A percentile compares a stretch with the other conserved stretches of the same genome.
These are phyloP conservation scores for Lolium multiflorum DNA, from an alignment of 176 grass and related monocot genomes.

Conservation along the genomic window DNA sequence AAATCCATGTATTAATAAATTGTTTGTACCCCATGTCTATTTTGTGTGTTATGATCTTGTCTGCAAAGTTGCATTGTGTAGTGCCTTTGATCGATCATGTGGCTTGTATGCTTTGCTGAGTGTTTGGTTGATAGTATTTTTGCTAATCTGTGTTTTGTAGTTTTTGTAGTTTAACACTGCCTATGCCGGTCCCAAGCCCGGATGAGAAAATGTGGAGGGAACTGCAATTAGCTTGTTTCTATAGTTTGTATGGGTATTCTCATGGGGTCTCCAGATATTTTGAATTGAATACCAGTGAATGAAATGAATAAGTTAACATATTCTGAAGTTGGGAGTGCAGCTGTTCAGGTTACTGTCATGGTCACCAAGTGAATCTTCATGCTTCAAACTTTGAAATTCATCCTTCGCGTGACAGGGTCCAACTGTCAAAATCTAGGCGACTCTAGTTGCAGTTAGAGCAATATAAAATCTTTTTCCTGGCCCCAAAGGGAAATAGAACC, in stretches of 20 bases:
- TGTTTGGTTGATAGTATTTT: not conserved
- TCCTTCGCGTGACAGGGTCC: not conserved
- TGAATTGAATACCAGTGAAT: not conserved
- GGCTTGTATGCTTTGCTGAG: not conserved
- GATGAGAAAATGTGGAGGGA: conserved; percentile 71
- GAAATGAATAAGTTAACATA: not conserved
- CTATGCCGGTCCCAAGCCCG: conserved; percentile 70
- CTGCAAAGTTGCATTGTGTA: not conserved
- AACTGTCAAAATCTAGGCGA: not conserved
- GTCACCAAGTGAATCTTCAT: not conserved
- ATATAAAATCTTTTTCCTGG: not conserved
- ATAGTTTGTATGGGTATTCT: not conserved
- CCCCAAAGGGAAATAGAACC: not conserved
- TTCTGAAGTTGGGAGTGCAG: not conserved
- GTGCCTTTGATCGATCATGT: not conserved
- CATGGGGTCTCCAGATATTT: not conserved
- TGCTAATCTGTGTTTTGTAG: conserved; percentile 15
- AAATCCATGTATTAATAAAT: not conserved
- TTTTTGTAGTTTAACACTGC: conserved; percentile 62
- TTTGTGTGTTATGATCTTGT: not conserved
- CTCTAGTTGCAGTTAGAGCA: not conserved
- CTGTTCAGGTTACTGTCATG: not conserved
- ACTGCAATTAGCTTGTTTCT: not conserved
- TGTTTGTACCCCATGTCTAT: not conserved
- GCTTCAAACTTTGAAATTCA: not conserved